phyloP scores from a whole-genome alignment of 352 stramenopile genomes.

The Pythium monospermum region DNA sequence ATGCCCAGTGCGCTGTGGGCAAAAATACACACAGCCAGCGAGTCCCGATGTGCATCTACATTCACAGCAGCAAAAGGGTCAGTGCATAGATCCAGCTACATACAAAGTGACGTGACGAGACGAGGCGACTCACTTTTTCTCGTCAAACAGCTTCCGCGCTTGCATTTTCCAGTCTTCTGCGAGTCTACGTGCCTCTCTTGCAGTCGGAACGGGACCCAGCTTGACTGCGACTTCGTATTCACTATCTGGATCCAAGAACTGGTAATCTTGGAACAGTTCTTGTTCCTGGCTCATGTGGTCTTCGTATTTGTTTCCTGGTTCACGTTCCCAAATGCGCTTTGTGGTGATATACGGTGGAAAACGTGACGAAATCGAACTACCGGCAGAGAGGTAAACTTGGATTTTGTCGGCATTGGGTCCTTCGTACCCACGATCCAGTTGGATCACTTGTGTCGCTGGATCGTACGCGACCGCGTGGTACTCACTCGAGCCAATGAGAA shows the following conservation, averaged over 20 bases:
- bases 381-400: constrained; percentile 48
- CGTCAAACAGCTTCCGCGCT: constrained; percentile 46
- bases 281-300: constrained; percentile 73
- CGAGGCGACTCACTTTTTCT: constrained; percentile 39
- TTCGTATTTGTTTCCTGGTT: constrained; percentile 81
- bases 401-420: constrained; percentile 29
- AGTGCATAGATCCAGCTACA: too few species aligned
- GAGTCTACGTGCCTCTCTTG: constrained; percentile 40
- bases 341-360: constrained; percentile 56
- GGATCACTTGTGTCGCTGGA: constrained; percentile 29
- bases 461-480: constrained; percentile 45
- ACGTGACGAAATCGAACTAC: constrained; percentile 33
- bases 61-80: not conserved
- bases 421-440: constrained; percentile 69
- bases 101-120: too few species aligned
- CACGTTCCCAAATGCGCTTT: constrained; percentile 66
- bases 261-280: constrained; percentile 83
- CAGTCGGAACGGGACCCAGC: constrained; percentile 45
- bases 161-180: constrained; percentile 56
- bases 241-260: constrained; percentile 74
- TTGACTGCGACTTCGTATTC: constrained; percentile 75
- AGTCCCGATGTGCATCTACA: constrained; percentile 47
- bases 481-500: constrained; percentile 51
- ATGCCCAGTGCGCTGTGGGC: constrained; percentile 54
- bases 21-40: constrained; percentile 51